Evolutionary conservation across 768 basidiomycete species (phyloP).

Genomic region (Podaxis mareebaensis): DNA sequence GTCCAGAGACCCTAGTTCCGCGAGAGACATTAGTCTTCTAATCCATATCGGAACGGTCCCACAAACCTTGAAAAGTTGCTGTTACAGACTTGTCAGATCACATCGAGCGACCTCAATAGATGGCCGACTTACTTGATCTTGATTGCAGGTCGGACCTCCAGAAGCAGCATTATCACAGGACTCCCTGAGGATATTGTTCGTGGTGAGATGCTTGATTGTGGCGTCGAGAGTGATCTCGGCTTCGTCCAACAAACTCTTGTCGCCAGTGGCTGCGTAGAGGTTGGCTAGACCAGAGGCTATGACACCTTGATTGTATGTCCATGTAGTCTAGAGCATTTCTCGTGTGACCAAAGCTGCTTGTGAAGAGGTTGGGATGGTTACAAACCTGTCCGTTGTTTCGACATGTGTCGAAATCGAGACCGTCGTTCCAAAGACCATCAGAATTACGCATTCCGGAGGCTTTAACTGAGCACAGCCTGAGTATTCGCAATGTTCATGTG

Average conservation of each 20-base stretch:
- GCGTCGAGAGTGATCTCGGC: conserved; percentile 57
- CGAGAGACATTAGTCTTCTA: background rate
- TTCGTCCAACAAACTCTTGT: conserved; percentile 40
- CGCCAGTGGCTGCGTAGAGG: conserved; percentile 40
- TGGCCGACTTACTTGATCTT: conserved; percentile 39
- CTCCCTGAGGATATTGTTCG: conserved; percentile 45
- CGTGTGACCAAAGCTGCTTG: background rate
- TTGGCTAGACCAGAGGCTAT: conserved; percentile 54
- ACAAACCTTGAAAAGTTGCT: conserved; percentile 48
- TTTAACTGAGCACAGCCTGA: conserved; percentile 30
- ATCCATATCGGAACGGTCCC: background rate
- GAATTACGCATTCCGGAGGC: conserved; percentile 48
- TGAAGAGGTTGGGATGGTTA: background rate
- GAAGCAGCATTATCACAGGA: conserved; percentile 49
- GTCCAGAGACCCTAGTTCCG: conserved; percentile 47
- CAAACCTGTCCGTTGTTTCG: conserved; percentile 45
- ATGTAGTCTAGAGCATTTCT: conserved; percentile 41
- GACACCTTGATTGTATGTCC: conserved; percentile 64
- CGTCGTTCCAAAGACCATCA: conserved; percentile 46
- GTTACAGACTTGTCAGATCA: background rate
- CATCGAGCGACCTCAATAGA: background rate
- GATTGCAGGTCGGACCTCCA: conserved; percentile 41
- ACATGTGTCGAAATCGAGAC: conserved; percentile 36
- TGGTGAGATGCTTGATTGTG: conserved; percentile 41
- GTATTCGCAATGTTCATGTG: background rate